Conservation (phyloP, 1,284 basidiomycete genomes). For the Tilletia caries region DNA sequence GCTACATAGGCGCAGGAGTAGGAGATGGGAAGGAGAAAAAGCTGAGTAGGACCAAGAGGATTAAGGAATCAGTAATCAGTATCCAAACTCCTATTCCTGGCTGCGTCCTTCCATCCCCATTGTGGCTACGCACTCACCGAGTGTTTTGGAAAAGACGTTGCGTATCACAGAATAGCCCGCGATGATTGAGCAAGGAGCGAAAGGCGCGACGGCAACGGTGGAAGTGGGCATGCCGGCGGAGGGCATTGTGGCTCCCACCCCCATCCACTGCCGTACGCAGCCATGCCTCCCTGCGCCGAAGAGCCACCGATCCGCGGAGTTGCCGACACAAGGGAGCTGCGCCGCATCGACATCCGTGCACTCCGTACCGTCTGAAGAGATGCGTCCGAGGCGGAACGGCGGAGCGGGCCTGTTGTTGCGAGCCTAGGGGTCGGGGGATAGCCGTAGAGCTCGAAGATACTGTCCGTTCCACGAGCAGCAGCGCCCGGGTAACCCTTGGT, state of each 20-base stretch:
- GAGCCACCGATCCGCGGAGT: too few species aligned
- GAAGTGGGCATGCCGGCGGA: constrained; percentile 8
- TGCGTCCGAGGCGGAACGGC: neutral
- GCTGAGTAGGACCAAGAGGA: neutral
- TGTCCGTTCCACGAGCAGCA: neutral
- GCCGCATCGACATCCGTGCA: constrained; percentile 1
- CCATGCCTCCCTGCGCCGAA: too few species aligned
- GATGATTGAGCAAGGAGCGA: neutral
- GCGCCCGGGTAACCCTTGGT: neutral
- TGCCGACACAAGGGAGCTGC: neutral
- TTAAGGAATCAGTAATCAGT: neutral
- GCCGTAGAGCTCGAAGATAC: constrained; percentile 10
- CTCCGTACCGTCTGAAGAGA: neutral
- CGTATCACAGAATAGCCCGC: too few species aligned
- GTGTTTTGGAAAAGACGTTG: too few species aligned
- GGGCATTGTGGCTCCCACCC: constrained; percentile 1
- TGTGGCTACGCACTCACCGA: too few species aligned
- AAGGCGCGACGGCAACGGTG: neutral
- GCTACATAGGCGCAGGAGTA: too few species aligned
- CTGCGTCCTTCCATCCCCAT: too few species aligned
- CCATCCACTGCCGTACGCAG: neutral
- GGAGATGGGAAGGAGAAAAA: neutral
- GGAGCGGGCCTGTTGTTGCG: neutral
- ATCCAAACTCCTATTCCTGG: too few species aligned
- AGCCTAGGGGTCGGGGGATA: neutral